Percentiles rank a stretch among this genome's conserved stretches.
These are phyloP conservation scores for Ceratocystis destructans DNA, from an alignment of 2,329 filamentous ascomycete species.

Conservation along the genomic window DNA sequence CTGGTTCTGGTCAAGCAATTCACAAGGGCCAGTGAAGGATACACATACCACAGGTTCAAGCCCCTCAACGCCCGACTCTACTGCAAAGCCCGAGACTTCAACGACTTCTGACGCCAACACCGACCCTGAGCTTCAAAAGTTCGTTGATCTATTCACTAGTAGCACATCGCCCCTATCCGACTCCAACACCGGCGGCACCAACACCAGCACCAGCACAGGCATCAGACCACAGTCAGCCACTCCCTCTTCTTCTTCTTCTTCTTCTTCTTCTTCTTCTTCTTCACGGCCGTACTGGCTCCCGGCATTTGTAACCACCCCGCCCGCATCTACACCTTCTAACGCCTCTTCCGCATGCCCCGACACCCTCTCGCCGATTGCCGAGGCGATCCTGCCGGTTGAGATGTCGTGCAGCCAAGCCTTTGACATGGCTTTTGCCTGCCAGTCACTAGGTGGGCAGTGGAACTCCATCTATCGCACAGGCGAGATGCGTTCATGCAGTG, in stretches of 20 bases:
- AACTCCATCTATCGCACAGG: slow-evolving; percentile 84
- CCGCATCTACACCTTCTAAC: slow-evolving; percentile 21
- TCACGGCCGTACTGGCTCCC: slow-evolving; percentile 19
- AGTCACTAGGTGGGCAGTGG: slow-evolving; percentile 81
- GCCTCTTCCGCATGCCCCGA: slow-evolving; percentile 17
- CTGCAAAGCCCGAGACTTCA: slow-evolving; percentile 11
- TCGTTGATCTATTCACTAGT: slow-evolving; percentile 35
- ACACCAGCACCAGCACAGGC: slow-evolving; percentile 19
- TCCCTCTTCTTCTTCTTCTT: slow-evolving; percentile 24
- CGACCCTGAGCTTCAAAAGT: slow-evolving; percentile 42
- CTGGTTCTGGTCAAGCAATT: slow-evolving; percentile 41
- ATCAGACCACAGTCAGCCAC: neutral
- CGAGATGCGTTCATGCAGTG: slow-evolving; percentile 57
- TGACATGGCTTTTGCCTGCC: slow-evolving; percentile 88
- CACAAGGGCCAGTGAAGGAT: slow-evolving; percentile 23
- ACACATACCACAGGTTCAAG: neutral
- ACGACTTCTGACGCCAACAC: slow-evolving; percentile 20
- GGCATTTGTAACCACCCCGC: slow-evolving; percentile 26
- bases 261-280: slow-evolving; percentile 26
- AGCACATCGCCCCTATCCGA: slow-evolving; percentile 24
- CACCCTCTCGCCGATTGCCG: slow-evolving; percentile 33
- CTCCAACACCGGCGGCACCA: slow-evolving; percentile 19
- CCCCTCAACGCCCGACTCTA: neutral
- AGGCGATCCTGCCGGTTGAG: slow-evolving; percentile 59
- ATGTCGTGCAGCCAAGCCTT: slow-evolving; percentile 89